Conservation (phyloP, 495 filamentous ascomycete species). For the Podospora pseudoanserina region DNA sequence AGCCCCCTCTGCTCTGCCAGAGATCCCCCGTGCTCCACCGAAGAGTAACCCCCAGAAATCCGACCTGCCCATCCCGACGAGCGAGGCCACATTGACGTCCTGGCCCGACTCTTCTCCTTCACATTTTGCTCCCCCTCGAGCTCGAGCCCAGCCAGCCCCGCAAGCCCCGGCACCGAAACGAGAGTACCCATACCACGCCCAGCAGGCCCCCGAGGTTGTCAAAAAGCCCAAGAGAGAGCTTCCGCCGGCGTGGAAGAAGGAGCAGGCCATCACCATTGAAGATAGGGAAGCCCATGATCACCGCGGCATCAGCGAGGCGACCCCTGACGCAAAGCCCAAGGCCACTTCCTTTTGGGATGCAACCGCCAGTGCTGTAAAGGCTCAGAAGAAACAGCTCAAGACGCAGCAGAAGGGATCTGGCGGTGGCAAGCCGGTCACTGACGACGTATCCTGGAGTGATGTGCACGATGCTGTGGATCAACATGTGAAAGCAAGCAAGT, state of each 20-base stretch:
- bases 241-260: slow-evolving; percentile 25
- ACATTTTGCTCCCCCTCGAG: slow-evolving; percentile 21
- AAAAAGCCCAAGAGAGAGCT: slow-evolving; percentile 33
- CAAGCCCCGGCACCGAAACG: slow-evolving; percentile 30
- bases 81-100: slow-evolving; percentile 24
- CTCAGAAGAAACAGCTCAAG: slow-evolving; percentile 74
- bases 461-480: slow-evolving; percentile 33
- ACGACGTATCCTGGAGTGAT: slow-evolving; percentile 30
- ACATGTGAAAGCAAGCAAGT: slow-evolving; percentile 19
- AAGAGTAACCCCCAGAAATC: slow-evolving; percentile 7
- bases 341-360: slow-evolving; percentile 65
- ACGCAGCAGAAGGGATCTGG: slow-evolving; percentile 46
- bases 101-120: slow-evolving; percentile 37
- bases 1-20: slow-evolving; percentile 44
- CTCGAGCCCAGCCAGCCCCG: neutral
- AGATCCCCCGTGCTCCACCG: slow-evolving; percentile 25
- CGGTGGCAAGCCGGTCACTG: slow-evolving; percentile 11
- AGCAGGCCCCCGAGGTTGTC: slow-evolving; percentile 24
- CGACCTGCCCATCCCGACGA: slow-evolving; percentile 17
- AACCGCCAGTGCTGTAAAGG: slow-evolving; percentile 75
- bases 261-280: neutral
- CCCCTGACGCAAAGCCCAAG: slow-evolving; percentile 38
- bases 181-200: slow-evolving; percentile 26
- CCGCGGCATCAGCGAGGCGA: slow-evolving; percentile 17
- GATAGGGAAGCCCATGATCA: slow-evolving; percentile 12